Conservation (phyloP, 208 protist species). For the Naegleria fowleri region DNA sequence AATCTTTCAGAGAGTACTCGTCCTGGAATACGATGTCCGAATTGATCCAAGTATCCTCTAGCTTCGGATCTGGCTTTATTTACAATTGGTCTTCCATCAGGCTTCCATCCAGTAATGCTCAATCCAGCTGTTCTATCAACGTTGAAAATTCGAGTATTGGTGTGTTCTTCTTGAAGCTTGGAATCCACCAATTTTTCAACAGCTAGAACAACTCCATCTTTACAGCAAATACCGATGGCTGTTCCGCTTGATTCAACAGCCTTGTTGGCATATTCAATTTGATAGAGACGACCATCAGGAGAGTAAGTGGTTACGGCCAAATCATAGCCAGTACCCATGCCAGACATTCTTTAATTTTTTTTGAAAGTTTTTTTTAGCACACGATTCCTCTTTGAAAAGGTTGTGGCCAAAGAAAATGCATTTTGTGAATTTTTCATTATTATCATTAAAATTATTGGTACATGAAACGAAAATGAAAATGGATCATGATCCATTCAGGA, state of each 20-base stretch:
- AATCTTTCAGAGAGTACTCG: constrained; percentile 76
- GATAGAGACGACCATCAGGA: constrained; percentile 97
- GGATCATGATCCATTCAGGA: no score
- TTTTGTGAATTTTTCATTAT: no score
- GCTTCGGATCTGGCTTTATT: constrained; percentile 81
- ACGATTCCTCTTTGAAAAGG: not conserved
- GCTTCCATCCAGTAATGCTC: constrained; percentile 87
- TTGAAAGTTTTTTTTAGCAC: not conserved
- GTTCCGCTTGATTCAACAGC: constrained; percentile 98
- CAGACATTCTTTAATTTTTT: not conserved
- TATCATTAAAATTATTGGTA: no score
- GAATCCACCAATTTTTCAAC: constrained; percentile 95
- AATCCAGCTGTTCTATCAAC: constrained; percentile 85
- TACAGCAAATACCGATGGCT: constrained; percentile 87
- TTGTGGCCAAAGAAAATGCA: no score
- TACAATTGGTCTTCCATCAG: constrained; percentile 89
- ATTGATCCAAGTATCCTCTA: constrained; percentile 79
- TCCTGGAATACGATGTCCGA: constrained; percentile 80
- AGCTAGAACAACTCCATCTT: constrained; percentile 95
- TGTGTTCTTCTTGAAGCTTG: constrained; percentile 87
- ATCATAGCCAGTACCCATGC: constrained; percentile 74
- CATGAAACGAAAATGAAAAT: no score
- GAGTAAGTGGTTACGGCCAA: constrained; percentile 94
- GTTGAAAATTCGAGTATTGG: constrained; percentile 87
- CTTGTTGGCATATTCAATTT: constrained; percentile 99